Evolutionary conservation across 2,329 filamentous ascomycete genomes (phyloP).

Genomic region (Ophiostoma perfectum): DNA sequence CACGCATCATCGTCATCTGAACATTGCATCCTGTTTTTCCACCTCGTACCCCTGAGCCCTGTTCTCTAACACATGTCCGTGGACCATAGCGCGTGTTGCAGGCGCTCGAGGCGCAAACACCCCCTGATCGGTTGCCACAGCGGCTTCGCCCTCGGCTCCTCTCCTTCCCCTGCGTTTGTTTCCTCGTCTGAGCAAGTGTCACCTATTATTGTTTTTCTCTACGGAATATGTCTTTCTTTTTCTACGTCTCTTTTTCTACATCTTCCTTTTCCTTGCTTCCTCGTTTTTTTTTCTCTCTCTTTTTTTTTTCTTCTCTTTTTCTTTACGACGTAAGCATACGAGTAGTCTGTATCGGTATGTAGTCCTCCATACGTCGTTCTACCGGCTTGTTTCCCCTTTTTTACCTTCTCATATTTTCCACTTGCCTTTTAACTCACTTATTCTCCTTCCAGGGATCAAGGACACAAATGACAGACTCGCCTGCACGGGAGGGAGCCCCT

Average conservation of each 20-base stretch:
- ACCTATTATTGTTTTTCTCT: neutral
- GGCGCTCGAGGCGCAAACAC: neutral
- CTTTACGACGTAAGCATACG: neutral
- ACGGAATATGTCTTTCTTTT: neutral
- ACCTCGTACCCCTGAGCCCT: neutral
- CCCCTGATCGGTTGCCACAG: constrained; percentile 20
- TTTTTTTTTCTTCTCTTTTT: neutral
- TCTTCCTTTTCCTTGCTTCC: neutral
- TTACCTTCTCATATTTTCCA: neutral
- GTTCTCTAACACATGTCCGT: constrained; percentile 5
- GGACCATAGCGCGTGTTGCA: constrained; percentile 12
- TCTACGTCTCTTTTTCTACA: neutral
- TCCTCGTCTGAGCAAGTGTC: neutral
- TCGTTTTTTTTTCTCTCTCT: neutral
- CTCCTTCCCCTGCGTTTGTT: neutral
- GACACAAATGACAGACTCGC: neutral
- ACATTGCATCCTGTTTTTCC: neutral
- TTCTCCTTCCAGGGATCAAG: neutral
- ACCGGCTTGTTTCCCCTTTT: no score
- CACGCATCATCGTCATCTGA: neutral
- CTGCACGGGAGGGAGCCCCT: no score
- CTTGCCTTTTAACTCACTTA: neutral
- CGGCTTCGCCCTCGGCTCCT: constrained; percentile 7
- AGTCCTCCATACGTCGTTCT: no score
- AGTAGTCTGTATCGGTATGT: no score